A percentile compares a stretch with the other conserved stretches of the same genome.
Conservation (phyloP, 352 stramenopile genomes). For the Peronospora destructor region DNA sequence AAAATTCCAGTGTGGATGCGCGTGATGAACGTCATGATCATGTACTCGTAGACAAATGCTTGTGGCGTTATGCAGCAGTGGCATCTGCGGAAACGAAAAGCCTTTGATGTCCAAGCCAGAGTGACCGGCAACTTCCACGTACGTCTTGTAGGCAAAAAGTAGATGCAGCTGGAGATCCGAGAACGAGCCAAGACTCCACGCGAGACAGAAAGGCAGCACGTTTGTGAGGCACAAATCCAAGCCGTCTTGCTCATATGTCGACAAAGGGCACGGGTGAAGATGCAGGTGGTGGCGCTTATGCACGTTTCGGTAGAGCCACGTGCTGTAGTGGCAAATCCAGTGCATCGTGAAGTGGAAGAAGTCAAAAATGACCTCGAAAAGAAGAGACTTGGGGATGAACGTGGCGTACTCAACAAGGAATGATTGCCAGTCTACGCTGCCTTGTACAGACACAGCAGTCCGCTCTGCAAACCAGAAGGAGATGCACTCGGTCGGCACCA, state of each 20-base stretch:
- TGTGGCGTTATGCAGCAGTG: slow-evolving; percentile 41
- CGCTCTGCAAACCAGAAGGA: slow-evolving; percentile 46
- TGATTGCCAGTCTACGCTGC: slow-evolving; percentile 11
- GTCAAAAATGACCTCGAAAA: slow-evolving; percentile 82
- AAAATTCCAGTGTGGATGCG: slow-evolving; percentile 78
- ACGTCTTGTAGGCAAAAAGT: slow-evolving; percentile 85
- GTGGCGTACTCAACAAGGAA: slow-evolving; percentile 38
- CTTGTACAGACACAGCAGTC: slow-evolving; percentile 4
- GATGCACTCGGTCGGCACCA: slow-evolving; percentile 63
- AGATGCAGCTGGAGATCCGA: slow-evolving; percentile 60
- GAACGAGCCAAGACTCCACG: slow-evolving; percentile 39
- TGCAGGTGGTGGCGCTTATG: slow-evolving; percentile 84
- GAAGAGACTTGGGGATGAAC: slow-evolving; percentile 81
- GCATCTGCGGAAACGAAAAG: slow-evolving; percentile 82
- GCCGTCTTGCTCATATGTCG: slow-evolving; percentile 78
- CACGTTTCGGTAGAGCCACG: slow-evolving; percentile 68
- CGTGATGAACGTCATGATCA: slow-evolving; percentile 86
- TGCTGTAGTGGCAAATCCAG: slow-evolving; percentile 56
- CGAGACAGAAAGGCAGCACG: slow-evolving; percentile 56
- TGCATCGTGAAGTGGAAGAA: slow-evolving; percentile 81
- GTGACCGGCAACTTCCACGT: slow-evolving; percentile 83
- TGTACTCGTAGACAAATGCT: slow-evolving; percentile 61
- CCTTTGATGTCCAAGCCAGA: slow-evolving; percentile 76
- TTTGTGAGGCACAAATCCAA: slow-evolving; percentile 76
- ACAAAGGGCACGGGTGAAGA: slow-evolving; percentile 65